Conservation (phyloP, 2,329 filamentous ascomycete genomes). For the Alternaria sp. region DNA sequence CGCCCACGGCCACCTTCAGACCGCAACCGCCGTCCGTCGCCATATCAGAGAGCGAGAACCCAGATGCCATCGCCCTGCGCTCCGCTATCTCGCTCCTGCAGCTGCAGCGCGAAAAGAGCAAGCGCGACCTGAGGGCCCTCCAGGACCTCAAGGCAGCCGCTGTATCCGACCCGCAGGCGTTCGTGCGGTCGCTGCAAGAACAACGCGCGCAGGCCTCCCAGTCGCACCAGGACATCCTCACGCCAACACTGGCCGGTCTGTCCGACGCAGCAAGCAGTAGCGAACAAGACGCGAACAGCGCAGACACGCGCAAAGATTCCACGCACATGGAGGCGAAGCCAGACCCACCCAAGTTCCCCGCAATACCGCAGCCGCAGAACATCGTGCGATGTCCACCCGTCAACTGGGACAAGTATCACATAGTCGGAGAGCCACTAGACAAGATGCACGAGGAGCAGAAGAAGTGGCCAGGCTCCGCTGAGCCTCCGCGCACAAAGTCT, state of each 20-base stretch:
- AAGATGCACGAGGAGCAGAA: conserved; percentile 83
- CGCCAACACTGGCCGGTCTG: conserved; percentile 46
- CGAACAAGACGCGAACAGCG: conserved; percentile 23
- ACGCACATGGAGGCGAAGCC: conserved; percentile 21
- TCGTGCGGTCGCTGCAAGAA: conserved; percentile 69
- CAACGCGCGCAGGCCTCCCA: conserved; percentile 57
- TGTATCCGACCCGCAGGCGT: conserved; percentile 72
- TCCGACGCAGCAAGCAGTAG: conserved; percentile 37
- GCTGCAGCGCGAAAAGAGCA: conserved; percentile 79
- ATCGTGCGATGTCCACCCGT: conserved; percentile 85
- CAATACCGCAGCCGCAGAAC: conserved; percentile 78
- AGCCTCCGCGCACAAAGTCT: conserved; percentile 43
- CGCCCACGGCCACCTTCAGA: conserved; percentile 47
- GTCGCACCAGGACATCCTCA: conserved; percentile 40
- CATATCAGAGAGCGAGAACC: conserved; percentile 65
- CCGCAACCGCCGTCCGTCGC: conserved; percentile 52
- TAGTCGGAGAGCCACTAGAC: conserved; percentile 85
- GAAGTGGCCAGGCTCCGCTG: conserved; percentile 49
- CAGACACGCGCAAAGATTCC: conserved; percentile 39
- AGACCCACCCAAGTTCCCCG: conserved; percentile 57
- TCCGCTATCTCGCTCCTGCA: conserved; percentile 87
- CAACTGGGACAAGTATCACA: conserved; percentile 93
- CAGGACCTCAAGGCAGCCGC: conserved; percentile 74
- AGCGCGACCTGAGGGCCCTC: conserved; percentile 74
- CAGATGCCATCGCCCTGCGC: conserved; percentile 85